Evolutionary conservation across 1,139 yeast genomes (phyloP).

Genomic region (Candida tropicalis): DNA sequence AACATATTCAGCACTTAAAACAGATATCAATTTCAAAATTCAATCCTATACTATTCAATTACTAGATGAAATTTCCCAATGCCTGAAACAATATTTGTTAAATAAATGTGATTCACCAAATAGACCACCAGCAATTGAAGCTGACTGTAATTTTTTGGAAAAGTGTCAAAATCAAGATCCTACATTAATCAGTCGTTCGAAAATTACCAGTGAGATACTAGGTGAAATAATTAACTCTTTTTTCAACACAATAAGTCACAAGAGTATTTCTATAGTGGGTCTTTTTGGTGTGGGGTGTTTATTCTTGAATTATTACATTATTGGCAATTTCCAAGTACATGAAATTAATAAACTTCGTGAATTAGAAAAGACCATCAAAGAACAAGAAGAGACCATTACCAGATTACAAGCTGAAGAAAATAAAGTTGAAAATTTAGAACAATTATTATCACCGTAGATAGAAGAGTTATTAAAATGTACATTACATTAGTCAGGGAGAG

Average conservation of each 20-base stretch:
- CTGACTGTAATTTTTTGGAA: slow-evolving; percentile 75
- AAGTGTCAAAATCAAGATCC: slow-evolving; percentile 90
- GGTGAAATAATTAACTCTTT: slow-evolving; percentile 83
- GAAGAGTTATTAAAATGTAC: not conserved
- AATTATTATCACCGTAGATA: not conserved
- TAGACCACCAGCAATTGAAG: slow-evolving; percentile 73
- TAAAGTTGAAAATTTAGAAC: not conserved
- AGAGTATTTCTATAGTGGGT: slow-evolving; percentile 48
- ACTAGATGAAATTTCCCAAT: slow-evolving; percentile 65
- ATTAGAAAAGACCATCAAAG: slow-evolving; percentile 2
- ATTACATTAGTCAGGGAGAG: too few species aligned
- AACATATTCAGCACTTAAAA: slow-evolving; percentile 60
- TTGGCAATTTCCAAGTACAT: slow-evolving; percentile 4
- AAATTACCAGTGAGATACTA: slow-evolving; percentile 77
- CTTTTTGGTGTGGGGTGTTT: not conserved
- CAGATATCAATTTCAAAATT: slow-evolving; percentile 72
- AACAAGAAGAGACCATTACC: not conserved
- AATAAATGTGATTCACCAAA: slow-evolving; percentile 62
- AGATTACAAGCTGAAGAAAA: not conserved
- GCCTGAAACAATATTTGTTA: slow-evolving; percentile 68
- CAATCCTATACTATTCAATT: slow-evolving; percentile 64
- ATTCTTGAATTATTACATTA: slow-evolving; percentile 3
- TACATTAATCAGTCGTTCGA: slow-evolving; percentile 70
- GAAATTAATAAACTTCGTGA: slow-evolving; percentile 1
- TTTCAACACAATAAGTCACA: slow-evolving; percentile 74